phyloP scores from a whole-genome alignment of 2,329 filamentous ascomycete genomes.

The Arthrinium phaeospermum region DNA sequence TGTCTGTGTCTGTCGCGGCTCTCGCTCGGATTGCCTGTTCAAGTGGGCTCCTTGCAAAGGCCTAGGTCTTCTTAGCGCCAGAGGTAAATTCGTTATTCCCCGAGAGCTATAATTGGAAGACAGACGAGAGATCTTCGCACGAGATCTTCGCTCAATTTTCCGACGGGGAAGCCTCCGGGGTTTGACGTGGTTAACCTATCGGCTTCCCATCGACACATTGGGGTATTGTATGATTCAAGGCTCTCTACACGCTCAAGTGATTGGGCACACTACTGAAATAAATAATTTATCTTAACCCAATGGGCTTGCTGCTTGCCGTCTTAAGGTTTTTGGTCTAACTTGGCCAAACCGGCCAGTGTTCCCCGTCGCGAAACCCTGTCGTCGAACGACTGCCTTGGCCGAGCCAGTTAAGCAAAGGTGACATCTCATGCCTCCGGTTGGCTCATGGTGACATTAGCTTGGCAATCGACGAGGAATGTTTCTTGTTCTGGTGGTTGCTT shows the following conservation, averaged over 20 bases:
- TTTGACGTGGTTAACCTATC: not conserved
- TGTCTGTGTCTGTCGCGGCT: not conserved
- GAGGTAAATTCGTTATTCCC: not conserved
- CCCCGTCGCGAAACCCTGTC: not conserved
- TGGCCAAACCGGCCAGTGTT: not conserved
- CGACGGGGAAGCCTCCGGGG: not conserved
- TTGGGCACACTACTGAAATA: not conserved
- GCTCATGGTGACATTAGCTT: not conserved
- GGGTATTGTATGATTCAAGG: not conserved
- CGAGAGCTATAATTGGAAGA: not conserved
- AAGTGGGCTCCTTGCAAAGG: not conserved
- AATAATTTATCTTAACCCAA: not conserved
- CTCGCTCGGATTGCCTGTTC: not conserved
- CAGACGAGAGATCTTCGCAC: not conserved
- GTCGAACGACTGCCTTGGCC: not conserved
- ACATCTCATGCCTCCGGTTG: not conserved
- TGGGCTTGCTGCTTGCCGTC: not conserved
- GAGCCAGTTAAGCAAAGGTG: not conserved
- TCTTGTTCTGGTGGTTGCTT: not conserved
- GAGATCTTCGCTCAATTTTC: not conserved
- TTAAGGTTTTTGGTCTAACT: not conserved
- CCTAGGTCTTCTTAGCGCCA: not conserved
- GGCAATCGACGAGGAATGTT: not conserved
- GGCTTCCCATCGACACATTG: not conserved
- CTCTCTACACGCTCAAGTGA: not conserved